Evolutionary conservation across 164 flowering plant species (phyloP).

Genomic region (Vitis rupestris): DNA sequence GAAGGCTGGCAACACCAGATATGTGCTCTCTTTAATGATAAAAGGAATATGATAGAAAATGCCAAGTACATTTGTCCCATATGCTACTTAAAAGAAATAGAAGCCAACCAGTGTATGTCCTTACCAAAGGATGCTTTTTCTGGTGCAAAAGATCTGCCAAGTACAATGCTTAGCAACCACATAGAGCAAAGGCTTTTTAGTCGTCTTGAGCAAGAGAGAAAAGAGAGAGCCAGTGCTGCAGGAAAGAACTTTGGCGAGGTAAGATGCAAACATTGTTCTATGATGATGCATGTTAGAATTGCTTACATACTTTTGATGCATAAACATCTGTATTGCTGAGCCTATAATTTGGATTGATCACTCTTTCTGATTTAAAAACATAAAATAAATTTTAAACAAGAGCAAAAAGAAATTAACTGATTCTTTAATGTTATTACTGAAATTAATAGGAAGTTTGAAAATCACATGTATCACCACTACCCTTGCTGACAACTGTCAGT

Average conservation of each 20-base stretch:
- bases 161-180: constrained; percentile 53
- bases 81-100: constrained; percentile 40
- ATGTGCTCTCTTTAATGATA: constrained; percentile 53
- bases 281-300: neutral
- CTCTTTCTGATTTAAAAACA: no score
- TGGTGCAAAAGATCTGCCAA: constrained; percentile 54
- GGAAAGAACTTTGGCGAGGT: constrained; percentile 44
- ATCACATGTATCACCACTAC: no score
- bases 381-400: no score
- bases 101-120: constrained; percentile 21
- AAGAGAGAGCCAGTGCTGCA: constrained; percentile 31
- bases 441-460: no score
- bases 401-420: no score
- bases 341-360: no score
- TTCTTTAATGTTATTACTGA: no score
- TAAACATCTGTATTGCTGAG: no score
- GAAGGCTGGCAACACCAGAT: constrained; percentile 63
- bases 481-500: no score
- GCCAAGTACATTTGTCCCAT: constrained; percentile 51
- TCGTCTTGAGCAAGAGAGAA: constrained; percentile 40
- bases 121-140: constrained; percentile 18
- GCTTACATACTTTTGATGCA: neutral
- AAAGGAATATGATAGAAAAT: constrained; percentile 31
- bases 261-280: constrained; percentile 6
- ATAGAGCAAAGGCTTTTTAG: constrained; percentile 50